Evolutionary conservation across 352 stramenopile species (phyloP).

Genomic region (Globisporangium alternatum): DNA sequence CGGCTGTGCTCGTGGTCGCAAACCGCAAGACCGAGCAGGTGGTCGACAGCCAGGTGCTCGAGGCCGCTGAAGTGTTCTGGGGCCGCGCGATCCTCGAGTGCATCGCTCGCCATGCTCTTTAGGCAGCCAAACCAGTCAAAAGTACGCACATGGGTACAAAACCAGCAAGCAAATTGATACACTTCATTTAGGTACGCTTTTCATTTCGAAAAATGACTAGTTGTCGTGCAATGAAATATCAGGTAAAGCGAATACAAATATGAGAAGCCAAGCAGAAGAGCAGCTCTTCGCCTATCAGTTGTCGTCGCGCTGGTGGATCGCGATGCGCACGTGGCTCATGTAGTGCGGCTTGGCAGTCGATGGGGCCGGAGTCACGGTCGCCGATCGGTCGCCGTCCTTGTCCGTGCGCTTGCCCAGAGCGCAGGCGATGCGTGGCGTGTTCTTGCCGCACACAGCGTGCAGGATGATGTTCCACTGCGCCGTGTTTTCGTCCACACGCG

Average conservation of each 20-base stretch:
- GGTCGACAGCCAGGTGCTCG: constrained; percentile 28
- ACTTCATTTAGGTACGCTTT: not conserved
- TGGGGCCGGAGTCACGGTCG: not conserved
- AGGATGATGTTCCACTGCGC: constrained; percentile 62
- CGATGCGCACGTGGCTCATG: not conserved
- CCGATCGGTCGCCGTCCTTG: not conserved
- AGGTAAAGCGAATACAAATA: not conserved
- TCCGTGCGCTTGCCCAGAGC: constrained; percentile 26
- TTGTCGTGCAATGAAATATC: not conserved
- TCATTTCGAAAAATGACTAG: not conserved
- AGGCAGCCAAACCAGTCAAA: not conserved
- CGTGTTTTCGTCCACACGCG: constrained; percentile 32
- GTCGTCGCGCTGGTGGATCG: not conserved
- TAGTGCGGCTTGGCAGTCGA: not conserved
- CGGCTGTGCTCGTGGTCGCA: constrained; percentile 39
- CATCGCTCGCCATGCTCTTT: constrained; percentile 6
- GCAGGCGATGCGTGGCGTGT: constrained; percentile 42
- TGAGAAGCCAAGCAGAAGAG: not conserved
- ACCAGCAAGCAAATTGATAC: not conserved
- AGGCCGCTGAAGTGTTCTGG: constrained; percentile 33
- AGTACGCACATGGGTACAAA: not conserved
- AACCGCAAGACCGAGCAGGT: constrained; percentile 44
- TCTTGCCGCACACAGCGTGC: constrained; percentile 49
- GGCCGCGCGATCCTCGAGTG: constrained; percentile 31
- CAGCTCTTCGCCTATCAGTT: too few species aligned